These are phyloP conservation scores for Penicillium sclerotiorum DNA, from an alignment of 2,329 filamentous ascomycete genomes.

Conservation along the genomic window DNA sequence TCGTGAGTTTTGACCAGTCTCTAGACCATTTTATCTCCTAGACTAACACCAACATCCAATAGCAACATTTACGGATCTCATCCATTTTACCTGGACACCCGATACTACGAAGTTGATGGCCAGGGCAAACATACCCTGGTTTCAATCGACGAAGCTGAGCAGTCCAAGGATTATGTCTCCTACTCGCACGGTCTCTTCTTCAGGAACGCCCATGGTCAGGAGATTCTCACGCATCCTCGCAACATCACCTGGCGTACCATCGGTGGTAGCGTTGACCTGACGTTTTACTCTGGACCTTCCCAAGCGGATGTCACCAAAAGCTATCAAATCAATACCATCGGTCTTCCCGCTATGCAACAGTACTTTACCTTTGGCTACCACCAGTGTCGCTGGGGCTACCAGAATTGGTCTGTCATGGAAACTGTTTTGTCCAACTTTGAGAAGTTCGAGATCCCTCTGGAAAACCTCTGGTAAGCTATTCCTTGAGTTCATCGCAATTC, in stretches of 20 bases:
- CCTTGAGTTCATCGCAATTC: not conserved
- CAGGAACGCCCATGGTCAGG: conserved; percentile 75
- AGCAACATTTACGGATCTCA: conserved; percentile 75
- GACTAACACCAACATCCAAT: conserved; percentile 64
- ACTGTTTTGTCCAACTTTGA: conserved; percentile 58
- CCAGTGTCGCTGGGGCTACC: conserved; percentile 82
- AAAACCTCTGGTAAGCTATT: conserved; percentile 48
- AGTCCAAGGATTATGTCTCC: conserved; percentile 61
- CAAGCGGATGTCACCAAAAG: conserved; percentile 69
- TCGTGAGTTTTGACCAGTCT: conserved; percentile 28
- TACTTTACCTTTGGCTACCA: conserved; percentile 83
- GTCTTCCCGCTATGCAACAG: conserved; percentile 75
- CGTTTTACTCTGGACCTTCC: conserved; percentile 74
- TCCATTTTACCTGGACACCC: conserved; percentile 77
- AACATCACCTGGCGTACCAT: conserved; percentile 73
- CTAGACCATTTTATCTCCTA: not conserved
- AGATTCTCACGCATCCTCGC: conserved; percentile 65
- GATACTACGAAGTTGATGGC: conserved; percentile 66
- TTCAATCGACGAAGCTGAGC: conserved; percentile 56
- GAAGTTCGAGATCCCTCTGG: conserved; percentile 59
- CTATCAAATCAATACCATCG: conserved; percentile 68
- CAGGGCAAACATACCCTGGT: conserved; percentile 56
- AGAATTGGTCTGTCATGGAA: conserved; percentile 69
- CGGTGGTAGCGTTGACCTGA: conserved; percentile 77
- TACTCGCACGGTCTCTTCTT: conserved; percentile 77